phyloP scores from a whole-genome alignment of 1,284 basidiomycete genomes.

The Tylopilus sp. region DNA sequence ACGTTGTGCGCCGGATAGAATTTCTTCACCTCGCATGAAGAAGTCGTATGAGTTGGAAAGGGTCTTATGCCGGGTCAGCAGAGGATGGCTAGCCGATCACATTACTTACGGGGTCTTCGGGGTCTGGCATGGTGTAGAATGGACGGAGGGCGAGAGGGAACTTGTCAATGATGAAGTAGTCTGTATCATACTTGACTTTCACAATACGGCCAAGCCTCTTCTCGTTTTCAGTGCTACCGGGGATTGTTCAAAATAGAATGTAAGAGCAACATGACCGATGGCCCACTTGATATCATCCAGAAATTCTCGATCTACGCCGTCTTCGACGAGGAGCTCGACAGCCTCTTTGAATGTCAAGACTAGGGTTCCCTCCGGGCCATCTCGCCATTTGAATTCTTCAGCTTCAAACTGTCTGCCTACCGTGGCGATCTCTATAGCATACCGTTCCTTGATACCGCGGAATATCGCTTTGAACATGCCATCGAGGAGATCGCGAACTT shows the following conservation, averaged over 20 bases:
- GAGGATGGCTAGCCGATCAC: background rate
- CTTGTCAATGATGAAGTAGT: slow-evolving; percentile 98
- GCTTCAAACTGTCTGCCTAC: slow-evolving; percentile 87
- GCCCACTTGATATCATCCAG: slow-evolving; percentile 86
- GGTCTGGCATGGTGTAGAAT: slow-evolving; percentile 98
- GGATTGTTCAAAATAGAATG: slow-evolving; percentile 10
- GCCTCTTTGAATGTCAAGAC: slow-evolving; percentile 86
- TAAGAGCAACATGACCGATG: background rate
- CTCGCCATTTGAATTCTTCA: slow-evolving; percentile 86
- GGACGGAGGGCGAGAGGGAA: slow-evolving; percentile 92
- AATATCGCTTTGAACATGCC: slow-evolving; percentile 83
- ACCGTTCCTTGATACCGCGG: slow-evolving; percentile 73
- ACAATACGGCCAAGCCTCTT: slow-evolving; percentile 87
- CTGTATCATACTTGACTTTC: slow-evolving; percentile 90
- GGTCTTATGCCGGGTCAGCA: slow-evolving; percentile 43
- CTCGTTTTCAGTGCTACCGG: slow-evolving; percentile 81
- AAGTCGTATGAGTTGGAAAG: slow-evolving; percentile 99
- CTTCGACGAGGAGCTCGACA: slow-evolving; percentile 79
- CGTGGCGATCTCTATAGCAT: slow-evolving; percentile 76
- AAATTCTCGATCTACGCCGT: slow-evolving; percentile 70
- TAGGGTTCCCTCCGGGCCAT: slow-evolving; percentile 60
- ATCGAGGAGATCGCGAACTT: slow-evolving; percentile 87
- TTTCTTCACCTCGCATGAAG: slow-evolving; percentile 99
- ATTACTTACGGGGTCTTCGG: slow-evolving; percentile 71
- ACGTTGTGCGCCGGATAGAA: slow-evolving; percentile 95